Evolutionary conservation across 306 rosid species (phyloP).

Genomic region (Vigna reflexopilosa): DNA sequence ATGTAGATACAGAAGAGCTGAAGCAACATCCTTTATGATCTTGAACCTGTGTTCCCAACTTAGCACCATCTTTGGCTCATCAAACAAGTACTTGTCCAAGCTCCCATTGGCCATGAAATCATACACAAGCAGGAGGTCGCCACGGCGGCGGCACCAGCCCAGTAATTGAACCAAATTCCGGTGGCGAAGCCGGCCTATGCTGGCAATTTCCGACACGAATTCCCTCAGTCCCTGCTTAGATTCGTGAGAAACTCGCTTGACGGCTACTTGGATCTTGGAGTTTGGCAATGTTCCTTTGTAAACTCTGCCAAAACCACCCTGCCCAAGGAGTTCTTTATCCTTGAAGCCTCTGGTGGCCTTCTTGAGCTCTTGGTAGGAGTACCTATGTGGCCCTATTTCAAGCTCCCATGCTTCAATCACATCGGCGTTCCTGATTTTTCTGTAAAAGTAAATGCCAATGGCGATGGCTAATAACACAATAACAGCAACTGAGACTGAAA

Average conservation of each 20-base stretch:
- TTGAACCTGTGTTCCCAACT: slow-evolving; percentile 78
- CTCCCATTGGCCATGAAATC: slow-evolving; percentile 89
- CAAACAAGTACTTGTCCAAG: slow-evolving; percentile 71
- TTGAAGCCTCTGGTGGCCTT: slow-evolving; percentile 73
- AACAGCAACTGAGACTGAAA: slow-evolving; percentile 46
- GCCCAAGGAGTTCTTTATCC: slow-evolving; percentile 74
- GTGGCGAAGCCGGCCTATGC: slow-evolving; percentile 84
- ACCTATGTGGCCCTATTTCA: slow-evolving; percentile 87
- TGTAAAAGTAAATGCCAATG: slow-evolving; percentile 48
- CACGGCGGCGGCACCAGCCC: slow-evolving; percentile 84
- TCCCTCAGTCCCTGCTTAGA: slow-evolving; percentile 85
- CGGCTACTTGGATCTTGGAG: slow-evolving; percentile 68
- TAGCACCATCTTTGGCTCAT: slow-evolving; percentile 54
- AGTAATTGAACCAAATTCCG: slow-evolving; percentile 74
- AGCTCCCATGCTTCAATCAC: slow-evolving; percentile 83
- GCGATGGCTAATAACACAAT: slow-evolving; percentile 43
- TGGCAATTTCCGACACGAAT: slow-evolving; percentile 83
- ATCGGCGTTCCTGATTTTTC: slow-evolving; percentile 70
- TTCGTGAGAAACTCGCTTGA: slow-evolving; percentile 78
- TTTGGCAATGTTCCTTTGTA: slow-evolving; percentile 73
- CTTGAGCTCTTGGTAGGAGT: slow-evolving; percentile 77
- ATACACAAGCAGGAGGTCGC: slow-evolving; percentile 77
- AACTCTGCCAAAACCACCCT: slow-evolving; percentile 83
- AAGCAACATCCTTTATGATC: slow-evolving; percentile 81
- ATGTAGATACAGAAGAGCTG: slow-evolving; percentile 75